Conservation (phyloP, 2,329 filamentous ascomycete species). For the Pestalotiopsis fici region DNA sequence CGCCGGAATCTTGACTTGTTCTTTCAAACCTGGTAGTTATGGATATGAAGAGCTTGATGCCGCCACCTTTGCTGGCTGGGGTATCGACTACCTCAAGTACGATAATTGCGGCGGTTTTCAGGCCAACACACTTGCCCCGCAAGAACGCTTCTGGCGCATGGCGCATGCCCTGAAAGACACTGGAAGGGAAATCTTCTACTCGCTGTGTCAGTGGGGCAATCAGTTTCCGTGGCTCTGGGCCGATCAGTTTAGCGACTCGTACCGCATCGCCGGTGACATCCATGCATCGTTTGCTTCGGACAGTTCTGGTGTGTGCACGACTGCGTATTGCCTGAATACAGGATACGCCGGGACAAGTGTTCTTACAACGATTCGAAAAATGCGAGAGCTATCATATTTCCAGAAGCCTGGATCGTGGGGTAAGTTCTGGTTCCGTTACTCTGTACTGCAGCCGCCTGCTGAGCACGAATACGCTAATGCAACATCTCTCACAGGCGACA, state of each 20-base stretch:
- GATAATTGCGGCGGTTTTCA: conserved; percentile 55
- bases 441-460: too few species aligned
- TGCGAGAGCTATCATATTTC: conserved; percentile 32
- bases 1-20: conserved; percentile 43
- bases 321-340: conserved; percentile 34
- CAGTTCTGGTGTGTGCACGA: conserved; percentile 24
- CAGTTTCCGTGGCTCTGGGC: conserved; percentile 28
- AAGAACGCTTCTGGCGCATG: conserved; percentile 47
- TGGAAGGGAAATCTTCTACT: conserved; percentile 38
- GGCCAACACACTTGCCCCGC: neutral
- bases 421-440: conserved; percentile 9
- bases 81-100: conserved; percentile 55
- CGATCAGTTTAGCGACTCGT: conserved; percentile 33
- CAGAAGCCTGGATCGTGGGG: conserved; percentile 28
- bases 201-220: conserved; percentile 32
- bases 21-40: conserved; percentile 29
- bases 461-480: too few species aligned
- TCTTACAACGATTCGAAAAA: conserved; percentile 32
- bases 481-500: conserved; percentile 26
- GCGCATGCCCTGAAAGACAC: conserved; percentile 30
- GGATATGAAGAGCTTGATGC: conserved; percentile 52
- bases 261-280: conserved; percentile 38
- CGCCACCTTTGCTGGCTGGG: conserved; percentile 50
- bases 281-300: conserved; percentile 25
- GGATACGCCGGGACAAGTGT: conserved; percentile 17